phyloP scores from a whole-genome alignment of 148 eudicot species.

The Rhododendron kiyosumense region DNA sequence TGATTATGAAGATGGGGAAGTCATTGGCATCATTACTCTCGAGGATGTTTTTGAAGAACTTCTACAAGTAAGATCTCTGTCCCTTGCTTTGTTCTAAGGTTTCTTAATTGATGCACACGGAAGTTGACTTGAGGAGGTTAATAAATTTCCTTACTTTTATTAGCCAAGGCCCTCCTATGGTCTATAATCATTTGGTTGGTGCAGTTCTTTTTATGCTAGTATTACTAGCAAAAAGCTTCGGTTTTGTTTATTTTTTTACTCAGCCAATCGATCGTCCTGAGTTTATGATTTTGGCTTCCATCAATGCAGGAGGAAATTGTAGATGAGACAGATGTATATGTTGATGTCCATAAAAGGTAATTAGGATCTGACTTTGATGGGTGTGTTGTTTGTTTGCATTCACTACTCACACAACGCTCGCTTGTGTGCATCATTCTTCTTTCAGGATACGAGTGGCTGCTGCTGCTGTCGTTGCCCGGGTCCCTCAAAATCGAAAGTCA shows the following conservation, averaged over 20 bases:
- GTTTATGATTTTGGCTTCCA: conserved; percentile 7
- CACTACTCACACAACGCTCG: neutral
- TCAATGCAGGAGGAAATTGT: conserved; percentile 77
- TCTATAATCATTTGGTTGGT: neutral
- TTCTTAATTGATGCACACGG: neutral
- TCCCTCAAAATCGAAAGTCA: conserved; percentile 57
- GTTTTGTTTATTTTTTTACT: neutral
- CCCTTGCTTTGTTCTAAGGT: conserved; percentile 2
- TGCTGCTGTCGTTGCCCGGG: conserved; percentile 68
- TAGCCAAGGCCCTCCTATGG: neutral
- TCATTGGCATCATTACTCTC: conserved; percentile 84
- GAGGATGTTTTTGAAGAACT: conserved; percentile 98
- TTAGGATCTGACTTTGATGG: neutral
- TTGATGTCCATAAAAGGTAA: conserved; percentile 87
- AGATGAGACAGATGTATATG: conserved; percentile 80
- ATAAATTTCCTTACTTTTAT: neutral
- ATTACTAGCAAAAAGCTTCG: neutral
- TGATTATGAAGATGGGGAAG: conserved; percentile 79
- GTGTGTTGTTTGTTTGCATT: neutral
- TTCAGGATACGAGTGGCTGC: conserved; percentile 84
- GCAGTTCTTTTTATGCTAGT: neutral
- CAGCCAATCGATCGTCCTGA: neutral
- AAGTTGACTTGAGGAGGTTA: neutral
- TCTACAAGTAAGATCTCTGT: conserved; percentile 52
- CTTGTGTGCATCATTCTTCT: neutral